Base-by-base conservation (phyloP, 2,329 filamentous ascomycete species). In the Aspergillus aculeatinus region DNA sequence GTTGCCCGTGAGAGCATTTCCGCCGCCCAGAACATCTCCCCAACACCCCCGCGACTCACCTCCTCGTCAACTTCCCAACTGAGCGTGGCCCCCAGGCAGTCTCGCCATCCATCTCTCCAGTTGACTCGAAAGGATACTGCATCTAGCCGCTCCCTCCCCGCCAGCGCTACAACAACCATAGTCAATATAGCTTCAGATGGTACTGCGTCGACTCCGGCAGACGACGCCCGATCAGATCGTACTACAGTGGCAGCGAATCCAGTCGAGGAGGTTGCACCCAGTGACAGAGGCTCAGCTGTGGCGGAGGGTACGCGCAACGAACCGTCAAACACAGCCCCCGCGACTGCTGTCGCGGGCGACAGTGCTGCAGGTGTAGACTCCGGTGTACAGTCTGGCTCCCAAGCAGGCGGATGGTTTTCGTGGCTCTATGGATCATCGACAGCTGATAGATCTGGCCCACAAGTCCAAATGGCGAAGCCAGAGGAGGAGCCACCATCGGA, bases 1-100 rank as follows among this genome's bases (percentile, higher is more conserved):
- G 76, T 81, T 70, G 79, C 78, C 63, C 76, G 76, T 67, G 80
- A 82, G 70, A 81, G 78, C 67, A 81, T 81, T 53, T 79, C 77
- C 44, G 78, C 77, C 53, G 74, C 77, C 48, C 74, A 74, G 61
- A 74, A 72, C 61, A 67, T 70, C 59, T 70, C 74, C 54, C 73
- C 74, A 48, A 74, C 33, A 12, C 12, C 2, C 33, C 33, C 33
- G 10, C 33, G 76, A 62, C 60, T 71, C 21, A 69, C 71, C 25
- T 66, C 69, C 35, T 72, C 75, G 23, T 72, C 74, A 49, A 65
- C 70, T 49, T 68, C 69, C 47, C 65, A 70, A 31, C 63, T 72
- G 51, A 63, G 69, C 47, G 59, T 27, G 27, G 27, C 63, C 35
- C 51, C 68, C 35, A 72, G 66, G 60, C 66, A 68, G 35, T 63